phyloP scores from a whole-genome alignment of 345 rosid genomes.

The Eucalyptus sp. region DNA sequence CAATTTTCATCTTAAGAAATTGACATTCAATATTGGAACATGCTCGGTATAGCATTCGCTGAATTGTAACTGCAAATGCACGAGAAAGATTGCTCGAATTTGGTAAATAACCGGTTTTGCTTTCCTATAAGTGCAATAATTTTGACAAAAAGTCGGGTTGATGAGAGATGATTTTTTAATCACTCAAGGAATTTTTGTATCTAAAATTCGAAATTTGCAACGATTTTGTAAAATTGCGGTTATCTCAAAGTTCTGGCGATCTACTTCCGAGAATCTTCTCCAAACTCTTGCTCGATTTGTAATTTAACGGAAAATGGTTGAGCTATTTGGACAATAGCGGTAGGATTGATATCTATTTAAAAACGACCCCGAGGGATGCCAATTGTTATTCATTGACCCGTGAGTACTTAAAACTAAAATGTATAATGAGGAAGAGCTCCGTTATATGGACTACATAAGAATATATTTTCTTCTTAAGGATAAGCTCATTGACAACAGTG shows the following conservation, averaged over 20 bases:
- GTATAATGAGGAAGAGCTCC: neutral
- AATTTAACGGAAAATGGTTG: neutral
- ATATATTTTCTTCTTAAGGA: neutral
- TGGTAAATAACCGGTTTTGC: neutral
- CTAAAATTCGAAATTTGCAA: neutral
- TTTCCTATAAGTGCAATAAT: neutral
- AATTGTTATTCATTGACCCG: neutral
- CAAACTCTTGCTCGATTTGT: neutral
- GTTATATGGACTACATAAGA: rapidly evolving
- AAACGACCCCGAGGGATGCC: neutral
- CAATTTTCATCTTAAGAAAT: neutral
- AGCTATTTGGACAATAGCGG: neutral
- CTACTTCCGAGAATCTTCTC: neutral
- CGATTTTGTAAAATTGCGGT: neutral
- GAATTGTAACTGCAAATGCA: neutral
- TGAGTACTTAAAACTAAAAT: neutral
- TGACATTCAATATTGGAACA: neutral
- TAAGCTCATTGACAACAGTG: neutral
- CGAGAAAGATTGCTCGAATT: neutral
- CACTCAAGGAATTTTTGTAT: neutral
- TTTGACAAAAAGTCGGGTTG: neutral
- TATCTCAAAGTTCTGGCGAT: neutral
- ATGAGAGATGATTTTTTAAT: neutral
- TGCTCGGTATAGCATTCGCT: neutral
- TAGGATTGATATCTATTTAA: neutral